Conservation (phyloP, 495 filamentous ascomycete genomes). For the Penicilliopsis zonata region DNA sequence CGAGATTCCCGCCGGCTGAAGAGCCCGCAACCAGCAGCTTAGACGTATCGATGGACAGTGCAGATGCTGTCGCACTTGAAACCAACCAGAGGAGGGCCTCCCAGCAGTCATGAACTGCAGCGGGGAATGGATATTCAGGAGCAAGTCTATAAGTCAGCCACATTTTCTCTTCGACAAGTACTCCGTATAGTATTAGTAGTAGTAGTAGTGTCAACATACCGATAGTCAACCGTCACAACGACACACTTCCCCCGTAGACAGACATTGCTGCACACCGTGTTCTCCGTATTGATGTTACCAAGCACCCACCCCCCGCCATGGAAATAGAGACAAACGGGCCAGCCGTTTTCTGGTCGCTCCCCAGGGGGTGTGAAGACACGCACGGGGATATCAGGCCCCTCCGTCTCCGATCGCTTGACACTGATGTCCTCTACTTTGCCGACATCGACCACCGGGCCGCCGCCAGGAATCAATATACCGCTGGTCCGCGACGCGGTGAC, state of each 20-base stretch:
- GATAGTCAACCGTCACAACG: conserved; percentile 44
- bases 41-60: conserved; percentile 29
- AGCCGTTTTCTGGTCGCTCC: conserved; percentile 29
- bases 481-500: conserved; percentile 38
- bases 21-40: conserved; percentile 42
- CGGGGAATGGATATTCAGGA: conserved; percentile 43
- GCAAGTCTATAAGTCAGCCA: conserved; percentile 25
- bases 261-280: conserved; percentile 43
- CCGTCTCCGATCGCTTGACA: conserved; percentile 32
- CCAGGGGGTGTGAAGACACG: conserved; percentile 38
- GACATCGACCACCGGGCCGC: conserved; percentile 36
- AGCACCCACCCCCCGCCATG: conserved; percentile 51
- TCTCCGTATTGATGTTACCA: conserved; percentile 47
- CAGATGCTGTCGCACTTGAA: conserved; percentile 19
- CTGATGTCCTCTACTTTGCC: conserved; percentile 35
- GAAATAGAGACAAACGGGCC: conserved; percentile 45
- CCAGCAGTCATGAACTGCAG: conserved; percentile 45
- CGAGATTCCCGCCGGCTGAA: conserved; percentile 44
- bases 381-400: conserved; percentile 33
- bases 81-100: conserved; percentile 44
- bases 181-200: not conserved
- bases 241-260: conserved; percentile 37
- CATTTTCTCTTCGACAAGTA: not conserved
- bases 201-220: too few relatives aligned
- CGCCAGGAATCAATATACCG: conserved; percentile 42